Base-by-base conservation (phyloP, 169 alveolate species). In the Eimeria zaria region DNA sequence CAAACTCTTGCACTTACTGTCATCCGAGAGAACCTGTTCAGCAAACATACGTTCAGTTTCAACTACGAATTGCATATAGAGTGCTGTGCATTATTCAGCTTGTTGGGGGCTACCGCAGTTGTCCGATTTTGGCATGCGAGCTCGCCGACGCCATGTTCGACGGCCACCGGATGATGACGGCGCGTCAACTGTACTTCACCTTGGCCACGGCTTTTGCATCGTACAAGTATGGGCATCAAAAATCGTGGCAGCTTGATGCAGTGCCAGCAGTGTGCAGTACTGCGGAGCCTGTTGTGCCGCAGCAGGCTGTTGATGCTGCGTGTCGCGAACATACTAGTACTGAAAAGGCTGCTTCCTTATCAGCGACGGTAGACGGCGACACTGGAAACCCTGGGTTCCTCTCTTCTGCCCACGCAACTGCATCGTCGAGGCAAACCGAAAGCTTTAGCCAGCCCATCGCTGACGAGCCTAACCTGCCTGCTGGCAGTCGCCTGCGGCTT, bases 61-160 rank as follows among this genome's bases (percentile, higher is more conserved):
- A 71, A 0, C 30, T 18, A 73, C 51, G 55, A 73, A 30, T 39
- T 73, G 33, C n/a, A 30, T 20, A 39, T 30, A 39, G 12, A 53
- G 83, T 73, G 39, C 55, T 16, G 55, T 91, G 96, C 81, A 55
- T n/a, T 55, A 22, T 55, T 33, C 96, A 84, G 95, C 83, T 81
- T 51, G 89, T 81, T 7, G 94, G 96, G 1, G 96, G 96, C 64
- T 48, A 76, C 62, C 93, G 96, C 51, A 78, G 81, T 41, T 94
- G 96, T 39, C 96, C 96, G 24, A 73, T 69, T 30, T 64, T 94
- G 58, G 96, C 96, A n/a, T 94, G 96, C 69, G 94, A 94, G 89
- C 89, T 94, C 69, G 96, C 96, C 64, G 96, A 94, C 44, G 96
- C 96, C 22, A 74, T 94, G 84, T 94, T 94, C 73, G 96, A 83